These are phyloP conservation scores for Phytophthora idaei DNA, from an alignment of 352 stramenopile genomes.

Conservation along the genomic window DNA sequence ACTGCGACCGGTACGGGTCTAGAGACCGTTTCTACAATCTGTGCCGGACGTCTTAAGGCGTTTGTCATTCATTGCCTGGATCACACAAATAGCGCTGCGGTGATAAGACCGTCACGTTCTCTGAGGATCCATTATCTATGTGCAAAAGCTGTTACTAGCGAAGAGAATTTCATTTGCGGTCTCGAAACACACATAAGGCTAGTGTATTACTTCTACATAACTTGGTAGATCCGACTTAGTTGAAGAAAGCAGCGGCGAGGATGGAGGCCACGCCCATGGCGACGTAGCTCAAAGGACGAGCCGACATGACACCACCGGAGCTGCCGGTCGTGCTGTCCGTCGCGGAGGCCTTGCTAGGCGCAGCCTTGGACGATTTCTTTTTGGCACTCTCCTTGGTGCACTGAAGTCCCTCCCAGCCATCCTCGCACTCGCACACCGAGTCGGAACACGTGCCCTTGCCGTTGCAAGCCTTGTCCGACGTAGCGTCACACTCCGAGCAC, in stretches of 20 bases:
- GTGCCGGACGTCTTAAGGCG: neutral
- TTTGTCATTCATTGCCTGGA: neutral
- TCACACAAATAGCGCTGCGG: neutral
- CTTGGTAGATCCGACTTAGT: conserved; percentile 28
- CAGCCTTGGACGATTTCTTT: conserved; percentile 43
- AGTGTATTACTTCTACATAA: conserved; percentile 34
- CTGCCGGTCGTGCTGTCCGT: conserved; percentile 15
- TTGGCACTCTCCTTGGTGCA: conserved; percentile 64
- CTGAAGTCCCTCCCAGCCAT: conserved; percentile 68
- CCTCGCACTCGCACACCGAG: conserved; percentile 58
- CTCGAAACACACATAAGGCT: conserved; percentile 27
- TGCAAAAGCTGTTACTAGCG: neutral
- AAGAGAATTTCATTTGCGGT: conserved; percentile 7
- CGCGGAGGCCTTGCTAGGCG: conserved; percentile 24
- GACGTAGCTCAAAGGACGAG: conserved; percentile 25
- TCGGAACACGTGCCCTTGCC: conserved; percentile 61
- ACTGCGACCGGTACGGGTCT: neutral
- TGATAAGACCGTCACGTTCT: neutral
- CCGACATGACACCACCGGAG: conserved; percentile 24
- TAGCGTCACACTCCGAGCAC: conserved; percentile 74
- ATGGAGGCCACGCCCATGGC: conserved; percentile 35
- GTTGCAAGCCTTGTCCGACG: conserved; percentile 61
- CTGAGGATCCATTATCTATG: neutral
- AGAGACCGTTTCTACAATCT: neutral
- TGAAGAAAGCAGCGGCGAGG: conserved; percentile 39